Evolutionary conservation across 371 early-diverging fungal species (phyloP), one percentile per base, ranked within the genome.

Genomic region (Apophysomyces variabilis): DNA sequence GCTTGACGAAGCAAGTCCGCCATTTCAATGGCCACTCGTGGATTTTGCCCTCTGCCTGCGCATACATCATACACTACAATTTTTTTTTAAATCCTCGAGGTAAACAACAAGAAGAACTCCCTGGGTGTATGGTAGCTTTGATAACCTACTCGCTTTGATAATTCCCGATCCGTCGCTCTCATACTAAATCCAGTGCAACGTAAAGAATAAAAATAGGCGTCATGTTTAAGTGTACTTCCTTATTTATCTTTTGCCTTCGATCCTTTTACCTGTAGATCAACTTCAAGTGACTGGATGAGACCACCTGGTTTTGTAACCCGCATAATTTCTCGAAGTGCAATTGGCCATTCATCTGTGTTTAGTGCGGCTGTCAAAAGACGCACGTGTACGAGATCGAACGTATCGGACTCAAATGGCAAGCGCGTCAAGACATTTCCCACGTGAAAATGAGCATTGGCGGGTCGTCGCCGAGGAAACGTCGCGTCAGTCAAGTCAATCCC

Each of bases 261-360:
- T 41, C 38, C 76, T 71, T 59, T 76, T 21, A 85, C 71, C 58
- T 78, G 68, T 73, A 81, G 78, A 2, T 73, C 69, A 16, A 67
- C 56, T 64, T 89, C 89, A 36, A 85, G 73, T 26, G 79, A 71
- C 64, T 89, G 87, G 16, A 89, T 60, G 50, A 67, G 80, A 5
- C 89, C 89, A 37, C 85, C 88, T 14, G 87, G 85, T 61, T 87
- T 87, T 13, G 82, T 65, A 3, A 87, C 77, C 13, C 85, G 78
- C n/a, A 77, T 66, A 7, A 85, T 69, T 66, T 89, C 88, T 60
- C 70, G 69, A 11, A 86, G 65, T 35, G 77, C 68, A 26, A 72
- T 21, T 3, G 77, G 66, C 87, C 87, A 89, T 65, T 85, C 82
- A 16, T 80, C 65, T 54, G 70, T 70, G 6, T 72, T 76, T 16